Base-by-base conservation (phyloP, 1,139 yeast species). In the Suhomyces yuchorum region DNA sequence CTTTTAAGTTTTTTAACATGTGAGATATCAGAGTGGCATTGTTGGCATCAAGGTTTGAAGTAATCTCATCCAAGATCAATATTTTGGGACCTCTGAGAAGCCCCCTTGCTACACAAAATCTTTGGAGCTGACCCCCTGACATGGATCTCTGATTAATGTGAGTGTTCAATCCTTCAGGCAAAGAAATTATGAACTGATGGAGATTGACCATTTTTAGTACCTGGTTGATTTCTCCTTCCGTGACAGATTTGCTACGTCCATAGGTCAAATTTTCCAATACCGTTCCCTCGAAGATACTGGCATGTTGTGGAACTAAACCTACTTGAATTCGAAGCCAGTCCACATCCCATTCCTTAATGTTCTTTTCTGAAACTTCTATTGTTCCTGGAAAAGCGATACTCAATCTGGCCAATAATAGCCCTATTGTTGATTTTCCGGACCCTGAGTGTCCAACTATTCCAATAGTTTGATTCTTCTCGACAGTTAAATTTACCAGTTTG, bases 71-170 rank as follows among this genome's bases (percentile, higher is more conserved):
- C 45, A 89, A 66, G 2, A 89, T 71, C 48, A 88, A 66, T 5
- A 89, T 65, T 42, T 75, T 73, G 0, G 96, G 91, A 42, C 74
- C 70, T 43, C 90, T 67, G 3, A 88, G 55, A 18, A 89, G 54
- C 0, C 95, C 91, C 51, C 96, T 77, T 0, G 89, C 92, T 51
- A 89, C 82, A 0, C 91, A 80, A 15, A 89, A 63, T 51, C 96
- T 68, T 62, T 89, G 96, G 7, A 85, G 76, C 63, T 89, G 96
- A 3, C 96, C 96, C 37, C 92, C 89, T 3, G 96, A 87, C 33
- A 87, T 64, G 46, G 81, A 59, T 3, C 66, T 66, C 17, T 80
- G 78, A 9, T 88, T 89, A 24, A 88, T 71, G 23, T 66, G 62
- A 0, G 93, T 76, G 37, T 81, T 72, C 12, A 87, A 55, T 0